phyloP scores from a whole-genome alignment of 73 alveolate species.

The Tetrahymena thermophila region DNA sequence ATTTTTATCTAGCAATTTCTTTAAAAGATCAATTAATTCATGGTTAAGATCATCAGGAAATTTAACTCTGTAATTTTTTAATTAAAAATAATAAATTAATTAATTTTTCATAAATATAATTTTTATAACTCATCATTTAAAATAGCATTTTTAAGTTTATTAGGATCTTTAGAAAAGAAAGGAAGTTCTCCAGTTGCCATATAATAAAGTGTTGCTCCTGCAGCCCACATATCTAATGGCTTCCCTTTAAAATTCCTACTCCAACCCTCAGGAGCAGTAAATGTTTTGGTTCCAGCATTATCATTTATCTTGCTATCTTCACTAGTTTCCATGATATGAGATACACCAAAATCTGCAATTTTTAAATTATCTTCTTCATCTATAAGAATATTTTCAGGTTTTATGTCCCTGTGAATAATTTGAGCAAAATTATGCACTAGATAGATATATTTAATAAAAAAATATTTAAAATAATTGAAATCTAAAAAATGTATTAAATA shows the following conservation, averaged over 20 bases:
- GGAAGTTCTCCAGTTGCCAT: constrained; percentile 58
- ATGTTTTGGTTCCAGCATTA: constrained; percentile 33
- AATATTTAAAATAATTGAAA: too few species aligned
- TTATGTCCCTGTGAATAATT: constrained; percentile 38
- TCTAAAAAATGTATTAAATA: too few species aligned
- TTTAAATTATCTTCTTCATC: constrained; percentile 10
- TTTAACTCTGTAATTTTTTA: not conserved
- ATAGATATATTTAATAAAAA: too few species aligned
- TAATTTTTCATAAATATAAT: not conserved
- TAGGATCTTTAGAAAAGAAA: constrained; percentile 34
- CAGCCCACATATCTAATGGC: constrained; percentile 76
- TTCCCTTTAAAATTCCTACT: constrained; percentile 46
- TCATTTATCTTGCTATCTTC: constrained; percentile 12
- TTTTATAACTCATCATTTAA: constrained; percentile 20
- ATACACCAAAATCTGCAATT: constrained; percentile 45
- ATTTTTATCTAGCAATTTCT: not conserved
- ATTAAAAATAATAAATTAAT: not conserved
- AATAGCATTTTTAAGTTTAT: constrained; percentile 13
- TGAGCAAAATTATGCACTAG: constrained; percentile 29
- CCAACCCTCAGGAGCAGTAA: constrained; percentile 36
- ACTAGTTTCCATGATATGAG: constrained; percentile 37
- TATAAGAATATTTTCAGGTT: constrained; percentile 42
- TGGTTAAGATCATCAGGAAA: not conserved
- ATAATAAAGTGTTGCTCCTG: constrained; percentile 61
- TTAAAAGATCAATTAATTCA: not conserved